Conservation (phyloP, 2,329 filamentous ascomycete species). For the Cordyceps fumosorosea region DNA sequence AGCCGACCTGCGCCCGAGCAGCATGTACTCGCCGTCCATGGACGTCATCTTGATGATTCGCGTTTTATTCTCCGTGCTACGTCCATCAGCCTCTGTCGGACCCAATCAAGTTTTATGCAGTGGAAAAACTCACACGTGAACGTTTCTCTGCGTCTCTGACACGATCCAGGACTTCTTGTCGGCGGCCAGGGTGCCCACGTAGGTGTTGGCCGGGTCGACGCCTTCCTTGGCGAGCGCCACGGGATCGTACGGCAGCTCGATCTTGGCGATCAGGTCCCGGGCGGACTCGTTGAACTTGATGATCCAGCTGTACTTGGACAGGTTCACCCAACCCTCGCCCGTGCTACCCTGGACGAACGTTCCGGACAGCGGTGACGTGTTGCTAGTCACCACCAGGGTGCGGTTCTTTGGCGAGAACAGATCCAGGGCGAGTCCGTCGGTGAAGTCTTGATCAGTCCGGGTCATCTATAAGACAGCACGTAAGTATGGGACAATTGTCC, state of each 20-base stretch:
- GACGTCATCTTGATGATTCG: slow-evolving; percentile 27
- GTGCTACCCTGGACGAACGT: slow-evolving; percentile 25
- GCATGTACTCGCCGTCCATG: slow-evolving; percentile 25
- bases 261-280: slow-evolving; percentile 27
- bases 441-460: slow-evolving; percentile 25
- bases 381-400: slow-evolving; percentile 25
- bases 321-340: slow-evolving; percentile 23
- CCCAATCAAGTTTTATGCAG: too few relatives aligned
- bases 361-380: slow-evolving; percentile 22
- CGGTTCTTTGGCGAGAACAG: slow-evolving; percentile 26
- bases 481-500: neutral
- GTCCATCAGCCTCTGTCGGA: neutral
- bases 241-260: slow-evolving; percentile 25
- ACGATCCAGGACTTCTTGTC: slow-evolving; percentile 13
- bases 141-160: slow-evolving; percentile 20
- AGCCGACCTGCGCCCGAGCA: slow-evolving; percentile 22
- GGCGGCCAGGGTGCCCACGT: slow-evolving; percentile 2
- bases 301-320: slow-evolving; percentile 26
- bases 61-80: slow-evolving; percentile 22
- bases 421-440: slow-evolving; percentile 27
- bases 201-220: slow-evolving; percentile 9
- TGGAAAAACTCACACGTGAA: slow-evolving; percentile 18
- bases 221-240: neutral
- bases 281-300: slow-evolving; percentile 26
- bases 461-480: neutral